These are phyloP conservation scores for Mycena metata DNA, from an alignment of 768 basidiomycete species.

Conservation along the genomic window DNA sequence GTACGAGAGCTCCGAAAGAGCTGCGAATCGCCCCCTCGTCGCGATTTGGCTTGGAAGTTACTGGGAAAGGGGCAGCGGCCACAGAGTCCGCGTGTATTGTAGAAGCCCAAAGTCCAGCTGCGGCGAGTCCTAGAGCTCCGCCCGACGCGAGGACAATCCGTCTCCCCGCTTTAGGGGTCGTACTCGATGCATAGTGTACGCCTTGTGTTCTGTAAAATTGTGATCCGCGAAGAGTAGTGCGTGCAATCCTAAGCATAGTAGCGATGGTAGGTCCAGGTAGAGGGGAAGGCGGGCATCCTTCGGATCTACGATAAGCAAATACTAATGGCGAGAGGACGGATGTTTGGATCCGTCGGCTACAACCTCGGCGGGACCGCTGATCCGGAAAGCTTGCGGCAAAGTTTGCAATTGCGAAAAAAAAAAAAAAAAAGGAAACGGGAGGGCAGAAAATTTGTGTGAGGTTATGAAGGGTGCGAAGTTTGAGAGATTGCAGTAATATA, in stretches of 20 bases:
- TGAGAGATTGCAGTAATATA: too few species aligned
- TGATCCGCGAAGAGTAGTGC: neutral
- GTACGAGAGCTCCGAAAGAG: conserved; percentile 61
- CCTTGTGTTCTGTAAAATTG: conserved; percentile 9
- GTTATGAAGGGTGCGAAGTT: too few species aligned
- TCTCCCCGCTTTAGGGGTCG: neutral
- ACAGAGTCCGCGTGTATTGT: conserved; percentile 31
- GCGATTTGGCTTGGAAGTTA: conserved; percentile 7
- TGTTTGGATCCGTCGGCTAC: neutral
- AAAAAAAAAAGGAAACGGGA: too few species aligned
- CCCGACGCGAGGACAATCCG: conserved; percentile 25
- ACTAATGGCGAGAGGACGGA: neutral
- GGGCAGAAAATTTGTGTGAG: too few species aligned
- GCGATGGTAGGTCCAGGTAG: neutral
- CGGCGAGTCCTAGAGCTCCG: conserved; percentile 31
- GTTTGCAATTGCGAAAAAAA: too few species aligned
- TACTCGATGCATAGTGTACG: conserved; percentile 30
- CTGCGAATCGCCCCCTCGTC: conserved; percentile 28
- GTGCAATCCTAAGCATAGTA: conserved; percentile 21
- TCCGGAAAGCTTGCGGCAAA: neutral
- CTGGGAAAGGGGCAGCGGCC: conserved; percentile 10
- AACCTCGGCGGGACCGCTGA: neutral
- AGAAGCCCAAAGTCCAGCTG: conserved; percentile 9
- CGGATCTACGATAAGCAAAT: conserved; percentile 31
- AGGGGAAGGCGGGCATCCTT: conserved; percentile 1